Percentiles rank a stretch among this genome's conserved stretches.
These are phyloP conservation scores for Astragalus glycyphyllos DNA, from an alignment of 306 rosid genomes.

Conservation along the genomic window DNA sequence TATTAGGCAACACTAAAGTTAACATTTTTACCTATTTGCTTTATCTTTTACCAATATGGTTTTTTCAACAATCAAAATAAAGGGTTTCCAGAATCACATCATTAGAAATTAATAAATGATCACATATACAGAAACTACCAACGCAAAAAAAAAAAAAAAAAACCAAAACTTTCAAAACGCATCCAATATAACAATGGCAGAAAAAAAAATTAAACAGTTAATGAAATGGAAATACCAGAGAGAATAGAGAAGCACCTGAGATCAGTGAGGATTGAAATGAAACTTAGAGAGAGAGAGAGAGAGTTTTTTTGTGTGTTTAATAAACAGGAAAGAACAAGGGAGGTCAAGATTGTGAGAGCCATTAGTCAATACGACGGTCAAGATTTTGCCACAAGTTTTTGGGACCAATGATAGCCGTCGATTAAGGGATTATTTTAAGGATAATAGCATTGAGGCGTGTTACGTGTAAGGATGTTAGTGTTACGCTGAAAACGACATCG, in stretches of 20 bases:
- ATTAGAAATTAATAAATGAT: conserved; percentile 13
- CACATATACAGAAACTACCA: neutral
- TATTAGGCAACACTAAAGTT: neutral
- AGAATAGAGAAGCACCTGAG: conserved; percentile 33
- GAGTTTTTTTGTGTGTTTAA: neutral
- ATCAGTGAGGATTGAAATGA: conserved; percentile 15
- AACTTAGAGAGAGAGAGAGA: neutral
- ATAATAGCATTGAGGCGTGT: no score
- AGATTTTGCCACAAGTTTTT: neutral
- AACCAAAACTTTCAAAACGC: neutral
- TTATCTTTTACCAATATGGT: neutral
- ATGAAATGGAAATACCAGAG: neutral
- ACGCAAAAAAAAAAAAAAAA: conserved; percentile 32
- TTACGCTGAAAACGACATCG: no score
- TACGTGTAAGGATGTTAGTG: no score
- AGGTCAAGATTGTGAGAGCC: conserved; percentile 18
- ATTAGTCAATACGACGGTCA: conserved; percentile 8
- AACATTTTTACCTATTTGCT: neutral
- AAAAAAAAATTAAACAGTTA: neutral
- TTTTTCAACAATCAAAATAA: conserved; percentile 12
- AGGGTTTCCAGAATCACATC: conserved; percentile 3
- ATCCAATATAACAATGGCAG: conserved; percentile 10
- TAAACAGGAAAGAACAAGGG: neutral
- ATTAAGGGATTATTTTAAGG: neutral
- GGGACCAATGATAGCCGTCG: conserved; percentile 25